Evolutionary conservation across 306 rosid species (phyloP).

Genomic region (Vigna hirtella): DNA sequence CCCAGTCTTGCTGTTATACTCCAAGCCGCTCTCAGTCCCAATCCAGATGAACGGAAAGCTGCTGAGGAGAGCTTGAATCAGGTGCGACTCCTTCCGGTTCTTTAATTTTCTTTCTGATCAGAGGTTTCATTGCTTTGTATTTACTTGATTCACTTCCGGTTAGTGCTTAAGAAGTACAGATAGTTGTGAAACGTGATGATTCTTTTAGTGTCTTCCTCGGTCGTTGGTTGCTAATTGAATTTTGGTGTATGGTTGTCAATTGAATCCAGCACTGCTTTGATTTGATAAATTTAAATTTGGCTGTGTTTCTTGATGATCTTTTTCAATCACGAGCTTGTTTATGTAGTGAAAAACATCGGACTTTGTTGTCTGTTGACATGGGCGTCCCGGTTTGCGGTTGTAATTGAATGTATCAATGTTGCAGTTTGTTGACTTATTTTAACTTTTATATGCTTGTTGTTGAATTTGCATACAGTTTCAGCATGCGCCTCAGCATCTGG

Average conservation of each 20-base stretch:
- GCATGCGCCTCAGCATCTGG: conserved; percentile 92
- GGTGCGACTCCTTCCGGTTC: conserved; percentile 51
- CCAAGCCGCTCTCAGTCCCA: conserved; percentile 93
- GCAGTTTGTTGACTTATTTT: conserved; percentile 11
- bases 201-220: not conserved
- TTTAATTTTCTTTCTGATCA: conserved; percentile 33
- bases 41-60: conserved; percentile 90
- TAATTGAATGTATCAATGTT: not conserved
- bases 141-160: not conserved
- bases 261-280: not conserved
- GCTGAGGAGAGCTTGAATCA: conserved; percentile 92
- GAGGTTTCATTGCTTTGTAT: conserved; percentile 21
- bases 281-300: not conserved
- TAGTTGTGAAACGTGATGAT: not conserved
- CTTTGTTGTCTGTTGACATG: not conserved
- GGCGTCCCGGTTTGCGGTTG: not conserved
- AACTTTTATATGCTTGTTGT: not conserved
- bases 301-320: not conserved
- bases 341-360: not conserved
- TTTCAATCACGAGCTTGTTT: not conserved
- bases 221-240: not conserved
- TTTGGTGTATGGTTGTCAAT: not conserved
- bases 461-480: conserved; percentile 66
- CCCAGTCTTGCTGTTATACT: conserved; percentile 75
- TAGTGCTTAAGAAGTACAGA: not conserved